Evolutionary conservation across 345 rosid species (phyloP).

Genomic region (Kandelia obovata): DNA sequence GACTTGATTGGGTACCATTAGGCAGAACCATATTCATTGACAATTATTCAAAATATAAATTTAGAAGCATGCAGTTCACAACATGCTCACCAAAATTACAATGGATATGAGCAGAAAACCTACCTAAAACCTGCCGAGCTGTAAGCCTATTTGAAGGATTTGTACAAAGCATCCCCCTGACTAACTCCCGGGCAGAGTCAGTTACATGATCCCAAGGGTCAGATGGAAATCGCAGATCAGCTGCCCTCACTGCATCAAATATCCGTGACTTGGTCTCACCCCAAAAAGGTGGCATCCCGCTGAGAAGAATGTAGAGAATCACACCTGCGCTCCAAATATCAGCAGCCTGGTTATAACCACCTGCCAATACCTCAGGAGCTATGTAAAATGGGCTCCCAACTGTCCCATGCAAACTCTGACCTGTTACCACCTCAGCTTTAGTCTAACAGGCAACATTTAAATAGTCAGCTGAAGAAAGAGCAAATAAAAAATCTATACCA

Average conservation of each 20-base stretch:
- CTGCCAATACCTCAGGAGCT: conserved; percentile 66
- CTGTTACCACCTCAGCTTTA: conserved; percentile 28
- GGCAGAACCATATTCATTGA: too few species aligned
- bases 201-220: conserved; percentile 52
- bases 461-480: not conserved
- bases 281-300: conserved; percentile 70
- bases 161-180: conserved; percentile 54
- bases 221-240: conserved; percentile 59
- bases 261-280: conserved; percentile 63
- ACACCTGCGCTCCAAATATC: conserved; percentile 78
- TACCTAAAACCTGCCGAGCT: conserved; percentile 61
- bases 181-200: conserved; percentile 48
- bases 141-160: conserved; percentile 47
- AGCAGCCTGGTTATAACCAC: conserved; percentile 67
- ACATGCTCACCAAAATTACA: too few species aligned
- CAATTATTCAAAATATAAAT: too few species aligned
- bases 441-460: conserved; percentile 1
- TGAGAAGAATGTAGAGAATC: conserved; percentile 61
- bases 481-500: conserved; percentile 29
- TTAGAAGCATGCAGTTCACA: too few species aligned
- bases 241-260: conserved; percentile 59
- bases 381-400: conserved; percentile 74
- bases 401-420: conserved; percentile 54
- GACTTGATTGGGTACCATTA: too few species aligned
- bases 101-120: conserved; percentile 13